Percentiles rank a stretch among this genome's conserved stretches.
Evolutionary conservation across 2,329 filamentous ascomycete species (phyloP).

Genomic region (Alternaria rosae): DNA sequence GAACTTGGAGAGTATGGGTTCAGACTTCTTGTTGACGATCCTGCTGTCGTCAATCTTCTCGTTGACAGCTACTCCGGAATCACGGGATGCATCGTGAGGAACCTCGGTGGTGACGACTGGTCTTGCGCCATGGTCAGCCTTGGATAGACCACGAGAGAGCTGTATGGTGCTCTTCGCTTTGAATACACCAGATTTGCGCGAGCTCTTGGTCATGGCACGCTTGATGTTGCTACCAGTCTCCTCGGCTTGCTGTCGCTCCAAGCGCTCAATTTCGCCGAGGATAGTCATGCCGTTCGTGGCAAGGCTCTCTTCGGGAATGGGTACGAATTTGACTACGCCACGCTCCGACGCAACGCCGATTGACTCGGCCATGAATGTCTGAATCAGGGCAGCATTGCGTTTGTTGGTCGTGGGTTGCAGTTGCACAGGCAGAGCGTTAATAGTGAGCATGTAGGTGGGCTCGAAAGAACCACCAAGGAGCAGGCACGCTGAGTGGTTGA

Average conservation of each 20-base stretch:
- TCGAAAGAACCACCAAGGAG: slow-evolving; percentile 78
- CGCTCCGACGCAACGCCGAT: slow-evolving; percentile 71
- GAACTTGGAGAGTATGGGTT: slow-evolving; percentile 31
- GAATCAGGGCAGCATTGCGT: slow-evolving; percentile 78
- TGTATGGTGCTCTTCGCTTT: slow-evolving; percentile 50
- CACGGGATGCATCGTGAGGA: slow-evolving; percentile 45
- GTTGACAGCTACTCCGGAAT: slow-evolving; percentile 46
- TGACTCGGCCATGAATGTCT: slow-evolving; percentile 75
- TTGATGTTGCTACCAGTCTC: slow-evolving; percentile 53
- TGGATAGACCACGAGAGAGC: slow-evolving; percentile 44
- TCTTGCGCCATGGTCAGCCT: slow-evolving; percentile 36
- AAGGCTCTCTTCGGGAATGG: slow-evolving; percentile 74
- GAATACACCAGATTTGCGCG: slow-evolving; percentile 40
- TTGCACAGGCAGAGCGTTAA: slow-evolving; percentile 73
- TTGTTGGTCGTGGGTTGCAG: slow-evolving; percentile 79
- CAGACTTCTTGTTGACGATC: slow-evolving; percentile 32
- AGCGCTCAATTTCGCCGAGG: slow-evolving; percentile 70
- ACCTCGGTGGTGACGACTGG: slow-evolving; percentile 40
- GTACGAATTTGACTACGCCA: slow-evolving; percentile 76
- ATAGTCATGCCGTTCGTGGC: slow-evolving; percentile 76
- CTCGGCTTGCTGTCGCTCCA: slow-evolving; percentile 56
- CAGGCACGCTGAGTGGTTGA: slow-evolving; percentile 79
- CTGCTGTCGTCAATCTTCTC: slow-evolving; percentile 33
- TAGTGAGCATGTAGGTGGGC: slow-evolving; percentile 78
- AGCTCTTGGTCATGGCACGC: slow-evolving; percentile 49